Conservation (phyloP, 441 rosid species). For the Rhodomyrtus psidioides region DNA sequence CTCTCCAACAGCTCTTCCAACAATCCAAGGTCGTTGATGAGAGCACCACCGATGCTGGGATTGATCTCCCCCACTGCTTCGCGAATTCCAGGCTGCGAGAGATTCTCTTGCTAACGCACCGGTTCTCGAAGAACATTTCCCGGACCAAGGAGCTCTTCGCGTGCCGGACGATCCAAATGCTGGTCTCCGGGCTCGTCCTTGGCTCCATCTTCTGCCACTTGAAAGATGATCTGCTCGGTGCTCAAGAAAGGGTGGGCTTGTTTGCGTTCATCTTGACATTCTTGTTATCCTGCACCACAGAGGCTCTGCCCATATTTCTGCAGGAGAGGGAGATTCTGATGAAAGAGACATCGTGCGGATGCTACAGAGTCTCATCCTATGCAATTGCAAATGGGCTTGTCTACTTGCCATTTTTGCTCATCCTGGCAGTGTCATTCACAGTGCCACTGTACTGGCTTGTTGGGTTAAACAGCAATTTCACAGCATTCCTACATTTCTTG, state of each 20-base stretch:
- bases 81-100: slow-evolving; percentile 67
- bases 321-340: slow-evolving; percentile 91
- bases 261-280: slow-evolving; percentile 86
- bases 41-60: slow-evolving; percentile 24
- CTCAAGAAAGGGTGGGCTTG: slow-evolving; percentile 80
- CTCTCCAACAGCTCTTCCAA: slow-evolving; percentile 81
- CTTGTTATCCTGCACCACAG: slow-evolving; percentile 74
- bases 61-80: slow-evolving; percentile 32
- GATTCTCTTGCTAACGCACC: slow-evolving; percentile 61
- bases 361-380: slow-evolving; percentile 88
- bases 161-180: slow-evolving; percentile 74
- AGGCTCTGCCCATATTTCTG: slow-evolving; percentile 83
- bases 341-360: slow-evolving; percentile 80
- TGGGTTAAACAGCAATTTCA: slow-evolving; percentile 54
- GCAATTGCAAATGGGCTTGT: slow-evolving; percentile 79
- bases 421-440: slow-evolving; percentile 60
- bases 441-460: slow-evolving; percentile 82
- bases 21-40: slow-evolving; percentile 67
- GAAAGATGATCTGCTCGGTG: slow-evolving; percentile 50
- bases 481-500: slow-evolving; percentile 66
- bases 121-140: slow-evolving; percentile 85
- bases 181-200: slow-evolving; percentile 69
- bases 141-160: slow-evolving; percentile 82
- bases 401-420: slow-evolving; percentile 82
- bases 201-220: slow-evolving; percentile 71